Base-by-base conservation (phyloP, 176 grass and related monocot species). In the Oryza coarctata region DNA sequence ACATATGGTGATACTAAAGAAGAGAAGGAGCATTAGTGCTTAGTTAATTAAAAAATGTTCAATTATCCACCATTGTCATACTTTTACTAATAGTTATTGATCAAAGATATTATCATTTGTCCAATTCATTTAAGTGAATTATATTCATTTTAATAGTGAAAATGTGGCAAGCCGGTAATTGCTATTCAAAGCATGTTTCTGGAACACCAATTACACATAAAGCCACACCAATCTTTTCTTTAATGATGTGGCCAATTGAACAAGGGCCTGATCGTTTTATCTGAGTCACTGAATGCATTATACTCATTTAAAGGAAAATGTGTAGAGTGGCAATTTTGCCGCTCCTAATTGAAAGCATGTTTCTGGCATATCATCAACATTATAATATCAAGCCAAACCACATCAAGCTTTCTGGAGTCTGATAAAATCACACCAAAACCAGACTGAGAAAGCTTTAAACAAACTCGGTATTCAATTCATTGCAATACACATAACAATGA, bases 401-500 rank as follows among this genome's bases (percentile, higher is more conserved):
- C 33, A 73, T 67, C 13, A 65, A 65, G 10, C 68, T 43, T 64
- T 40, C 26, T 22, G 15, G 20, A 34, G 20, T 83, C 61, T 9
- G 25, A 73, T 65, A 8, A 65, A 81, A 66, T 72, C 34, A 71
- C 44, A 80, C n/a, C 22, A 65, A 36, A 78, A 41, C 25, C 36
- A 69, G 3, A 79, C 61, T 45, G 5, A 34, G 35, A 43, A 70
- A 80, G n/a, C 7, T 70, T 81, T 71, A 52, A 4, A 68, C 36
- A 18, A 4, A 69, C 47, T 12, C 75, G n/a, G 8, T 81, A 40
- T 17, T 60, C 11, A 40, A n/a, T 5, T 30, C 47, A 49, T 58
- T 17, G 9, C 11, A 11, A 27, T 35, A 67, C 35, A 62, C 5
- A n/a, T 15, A 82, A 40, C 44, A 75, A n/a, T 41, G 7, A 55